phyloP scores from a whole-genome alignment of 257 asterid species.

The Buddleja alternifolia region DNA sequence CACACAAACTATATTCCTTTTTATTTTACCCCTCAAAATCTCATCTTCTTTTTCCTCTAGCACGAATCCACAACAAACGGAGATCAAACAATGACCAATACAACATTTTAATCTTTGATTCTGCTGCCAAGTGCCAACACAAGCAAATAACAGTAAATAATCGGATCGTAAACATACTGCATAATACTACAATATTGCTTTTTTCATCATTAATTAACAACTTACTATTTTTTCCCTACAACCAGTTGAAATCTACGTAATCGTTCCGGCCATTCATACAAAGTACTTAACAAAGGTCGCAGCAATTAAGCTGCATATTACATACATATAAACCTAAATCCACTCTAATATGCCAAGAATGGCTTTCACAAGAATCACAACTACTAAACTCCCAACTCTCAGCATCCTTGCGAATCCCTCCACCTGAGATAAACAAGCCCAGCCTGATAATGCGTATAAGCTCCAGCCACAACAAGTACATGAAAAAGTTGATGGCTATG shows the following conservation, averaged over 20 bases:
- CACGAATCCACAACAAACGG: too few relatives aligned
- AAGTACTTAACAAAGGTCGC: not conserved
- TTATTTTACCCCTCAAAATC: too few relatives aligned
- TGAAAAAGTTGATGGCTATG: constrained; percentile 93
- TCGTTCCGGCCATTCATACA: not conserved
- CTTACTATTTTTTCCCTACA: too few relatives aligned
- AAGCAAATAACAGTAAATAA: too few relatives aligned
- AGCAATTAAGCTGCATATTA: not conserved
- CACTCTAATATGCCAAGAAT: not conserved
- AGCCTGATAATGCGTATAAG: constrained; percentile 85
- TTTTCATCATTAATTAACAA: too few relatives aligned
- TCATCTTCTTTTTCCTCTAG: too few relatives aligned
- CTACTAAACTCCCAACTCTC: constrained; percentile 15
- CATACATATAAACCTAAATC: not conserved
- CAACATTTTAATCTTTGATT: too few relatives aligned
- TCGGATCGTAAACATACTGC: too few relatives aligned
- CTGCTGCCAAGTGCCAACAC: too few relatives aligned
- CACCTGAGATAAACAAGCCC: constrained; percentile 92
- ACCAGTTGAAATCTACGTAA: not conserved
- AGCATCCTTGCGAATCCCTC: constrained; percentile 91
- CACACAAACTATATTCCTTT: too few relatives aligned
- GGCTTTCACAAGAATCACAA: not conserved
- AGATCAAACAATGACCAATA: too few relatives aligned
- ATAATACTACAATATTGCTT: too few relatives aligned
- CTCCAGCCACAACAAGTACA: constrained; percentile 94